Base-by-base conservation (phyloP, 2,329 filamentous ascomycete genomes). In the Ascomycota sp. region DNA sequence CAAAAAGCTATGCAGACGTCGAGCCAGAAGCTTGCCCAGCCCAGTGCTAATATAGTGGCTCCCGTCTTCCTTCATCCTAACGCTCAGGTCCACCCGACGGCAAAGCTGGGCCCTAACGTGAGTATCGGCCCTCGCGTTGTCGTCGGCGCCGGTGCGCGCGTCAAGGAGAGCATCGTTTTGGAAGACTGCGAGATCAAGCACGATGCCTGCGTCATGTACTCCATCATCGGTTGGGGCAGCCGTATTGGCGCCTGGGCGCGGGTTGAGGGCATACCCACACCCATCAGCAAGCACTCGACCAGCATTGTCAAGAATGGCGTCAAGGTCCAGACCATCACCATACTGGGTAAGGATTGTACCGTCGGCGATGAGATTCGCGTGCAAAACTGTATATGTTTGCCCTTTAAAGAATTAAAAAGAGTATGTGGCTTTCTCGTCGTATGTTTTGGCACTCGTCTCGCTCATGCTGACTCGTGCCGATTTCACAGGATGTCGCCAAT, bases 271-370 rank as follows among this genome's bases (percentile, higher is more conserved):
- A 93, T 83, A 1, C 85, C 86, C 1, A 91, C 79, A 11, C 78
- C 85, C 0, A 72, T 81, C 32, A 75, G 68, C 30, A 93, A 78
- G 60, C 86, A 95, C 59, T 79, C 72, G 31, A 95, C 86, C 10
- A 93, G 78, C 56, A 83, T 95, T 44, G 66, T 95, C 54, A 95
- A 94, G 70, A 92, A 94, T 46, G 89, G 89, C 30, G 75, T 95
- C 55, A 95, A 95, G 65, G 89, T 98, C 30, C 89, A 95, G 64
- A 92, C 82, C 53, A 89, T 95, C 48, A 95, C 86, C 28, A 98
- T 95, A 41, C 56, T 98, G 37, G 86, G 86, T 49, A 94, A 95
- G 64, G 89, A 98, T 55, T 95, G 86, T 47, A 71, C 64, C 32
- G 89, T 95, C 20, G 83, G 77, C 4, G 89, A 98, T 44, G 89